These are phyloP conservation scores for Dendryphion nanum DNA, from an alignment of 2,329 filamentous ascomycete species.

Conservation along the genomic window DNA sequence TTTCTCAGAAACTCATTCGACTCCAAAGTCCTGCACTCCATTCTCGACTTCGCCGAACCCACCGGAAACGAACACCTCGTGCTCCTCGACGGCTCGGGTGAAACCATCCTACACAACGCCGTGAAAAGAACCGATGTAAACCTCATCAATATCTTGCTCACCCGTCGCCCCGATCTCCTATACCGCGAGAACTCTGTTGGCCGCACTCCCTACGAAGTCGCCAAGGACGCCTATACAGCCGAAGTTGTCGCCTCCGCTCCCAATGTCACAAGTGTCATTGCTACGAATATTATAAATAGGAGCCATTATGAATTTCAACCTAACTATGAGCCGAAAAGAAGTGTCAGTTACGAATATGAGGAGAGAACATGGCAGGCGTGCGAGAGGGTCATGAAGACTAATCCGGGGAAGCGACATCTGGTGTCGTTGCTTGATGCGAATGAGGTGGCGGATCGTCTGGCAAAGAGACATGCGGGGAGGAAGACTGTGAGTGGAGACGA, in stretches of 20 bases:
- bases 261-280: neutral
- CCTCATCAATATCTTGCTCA: slow-evolving; percentile 50
- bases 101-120: slow-evolving; percentile 63
- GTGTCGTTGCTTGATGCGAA: slow-evolving; percentile 61
- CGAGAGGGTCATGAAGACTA: slow-evolving; percentile 22
- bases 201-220: slow-evolving; percentile 68
- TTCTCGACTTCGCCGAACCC: slow-evolving; percentile 34
- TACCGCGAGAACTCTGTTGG: slow-evolving; percentile 75
- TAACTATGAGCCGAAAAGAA: neutral
- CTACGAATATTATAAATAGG: neutral
- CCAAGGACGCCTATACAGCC: slow-evolving; percentile 54
- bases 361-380: slow-evolving; percentile 41
- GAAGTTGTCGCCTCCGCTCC: slow-evolving; percentile 24
- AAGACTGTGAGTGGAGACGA: no score
- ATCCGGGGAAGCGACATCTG: slow-evolving; percentile 49
- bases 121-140: slow-evolving; percentile 43
- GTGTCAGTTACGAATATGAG: neutral
- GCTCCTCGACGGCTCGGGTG: slow-evolving; percentile 62
- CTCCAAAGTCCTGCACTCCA: slow-evolving; percentile 9
- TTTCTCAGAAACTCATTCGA: slow-evolving; percentile 13
- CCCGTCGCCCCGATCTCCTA: slow-evolving; percentile 58
- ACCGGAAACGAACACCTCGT: slow-evolving; percentile 52
- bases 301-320: neutral
- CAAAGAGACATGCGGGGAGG: no score
- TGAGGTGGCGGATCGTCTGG: slow-evolving; percentile 56